Evolutionary conservation across 495 filamentous ascomycete genomes (phyloP).

Genomic region (Paragyromitra xinjiangensis): DNA sequence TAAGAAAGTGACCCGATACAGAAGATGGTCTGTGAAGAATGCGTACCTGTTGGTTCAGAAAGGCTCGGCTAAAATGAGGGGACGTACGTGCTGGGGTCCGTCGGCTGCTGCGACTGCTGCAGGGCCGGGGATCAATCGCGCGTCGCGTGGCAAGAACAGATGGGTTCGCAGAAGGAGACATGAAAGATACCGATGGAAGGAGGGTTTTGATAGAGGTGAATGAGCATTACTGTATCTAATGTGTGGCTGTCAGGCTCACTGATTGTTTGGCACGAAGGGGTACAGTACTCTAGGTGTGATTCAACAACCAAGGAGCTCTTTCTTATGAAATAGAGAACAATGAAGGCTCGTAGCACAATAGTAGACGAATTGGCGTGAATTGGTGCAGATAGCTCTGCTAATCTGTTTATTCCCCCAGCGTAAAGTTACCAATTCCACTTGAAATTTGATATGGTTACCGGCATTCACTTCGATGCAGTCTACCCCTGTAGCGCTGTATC

Average conservation of each 20-base stretch:
- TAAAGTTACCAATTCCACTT: slow-evolving; percentile 10
- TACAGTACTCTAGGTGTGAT: background rate
- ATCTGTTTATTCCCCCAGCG: slow-evolving; percentile 25
- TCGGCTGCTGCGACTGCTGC: slow-evolving; percentile 44
- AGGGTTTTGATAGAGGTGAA: slow-evolving; percentile 11
- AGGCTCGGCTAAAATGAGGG: slow-evolving; percentile 51
- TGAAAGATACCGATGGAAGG: background rate
- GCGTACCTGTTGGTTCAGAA: slow-evolving; percentile 41
- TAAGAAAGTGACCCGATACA: slow-evolving; percentile 42
- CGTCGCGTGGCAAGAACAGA: slow-evolving; percentile 49
- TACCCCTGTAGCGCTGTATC: slow-evolving; percentile 24
- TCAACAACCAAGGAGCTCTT: slow-evolving; percentile 5
- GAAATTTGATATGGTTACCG: slow-evolving; percentile 18
- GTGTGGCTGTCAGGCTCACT: background rate
- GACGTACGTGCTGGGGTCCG: slow-evolving; percentile 39
- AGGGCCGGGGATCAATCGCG: slow-evolving; percentile 50
- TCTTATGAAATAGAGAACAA: slow-evolving; percentile 1
- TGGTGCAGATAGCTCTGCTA: background rate
- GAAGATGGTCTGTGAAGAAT: slow-evolving; percentile 33
- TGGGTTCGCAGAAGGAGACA: slow-evolving; percentile 6
- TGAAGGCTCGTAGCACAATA: slow-evolving; percentile 19
- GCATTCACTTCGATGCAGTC: background rate
- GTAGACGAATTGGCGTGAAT: background rate
- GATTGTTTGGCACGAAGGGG: slow-evolving; percentile 4
- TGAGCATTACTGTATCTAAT: slow-evolving; percentile 21